Evolutionary conservation across 2,329 filamentous ascomycete species (phyloP).

Genomic region (Colletotrichum karsti): DNA sequence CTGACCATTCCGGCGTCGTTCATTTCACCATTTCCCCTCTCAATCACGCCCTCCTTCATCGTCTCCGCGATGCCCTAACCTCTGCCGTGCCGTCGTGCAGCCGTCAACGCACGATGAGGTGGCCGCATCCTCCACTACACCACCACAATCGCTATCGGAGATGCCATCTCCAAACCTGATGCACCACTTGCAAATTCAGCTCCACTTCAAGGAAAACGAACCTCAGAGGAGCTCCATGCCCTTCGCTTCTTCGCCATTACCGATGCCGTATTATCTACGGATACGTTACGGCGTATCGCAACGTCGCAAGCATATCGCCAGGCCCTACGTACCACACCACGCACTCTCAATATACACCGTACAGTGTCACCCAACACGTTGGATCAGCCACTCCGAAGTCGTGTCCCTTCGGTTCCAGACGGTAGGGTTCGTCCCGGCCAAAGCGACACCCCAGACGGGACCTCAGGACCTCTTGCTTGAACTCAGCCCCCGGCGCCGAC

Average conservation of each 20-base stretch:
- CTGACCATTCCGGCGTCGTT: slow-evolving; percentile 5
- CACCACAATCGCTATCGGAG: background rate
- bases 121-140: slow-evolving; percentile 5
- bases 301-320: background rate
- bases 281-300: slow-evolving; percentile 1
- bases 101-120: slow-evolving; percentile 19
- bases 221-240: background rate
- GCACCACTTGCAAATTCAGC: background rate
- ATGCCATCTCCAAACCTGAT: background rate
- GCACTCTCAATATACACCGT: background rate
- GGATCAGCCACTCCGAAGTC: slow-evolving; percentile 7
- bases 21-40: slow-evolving; percentile 21
- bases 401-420: background rate
- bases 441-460: background rate
- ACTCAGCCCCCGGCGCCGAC: background rate
- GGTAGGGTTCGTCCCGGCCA: background rate
- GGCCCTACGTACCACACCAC: background rate
- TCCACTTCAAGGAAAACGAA: background rate
- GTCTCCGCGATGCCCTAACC: background rate
- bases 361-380: background rate
- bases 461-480: background rate
- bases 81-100: slow-evolving; percentile 14
- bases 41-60: slow-evolving; percentile 10
- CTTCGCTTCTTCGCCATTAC: background rate
- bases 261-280: background rate